Evolutionary conservation across 176 grass and related monocot species (phyloP).

Genomic region (Lolium multiflorum): DNA sequence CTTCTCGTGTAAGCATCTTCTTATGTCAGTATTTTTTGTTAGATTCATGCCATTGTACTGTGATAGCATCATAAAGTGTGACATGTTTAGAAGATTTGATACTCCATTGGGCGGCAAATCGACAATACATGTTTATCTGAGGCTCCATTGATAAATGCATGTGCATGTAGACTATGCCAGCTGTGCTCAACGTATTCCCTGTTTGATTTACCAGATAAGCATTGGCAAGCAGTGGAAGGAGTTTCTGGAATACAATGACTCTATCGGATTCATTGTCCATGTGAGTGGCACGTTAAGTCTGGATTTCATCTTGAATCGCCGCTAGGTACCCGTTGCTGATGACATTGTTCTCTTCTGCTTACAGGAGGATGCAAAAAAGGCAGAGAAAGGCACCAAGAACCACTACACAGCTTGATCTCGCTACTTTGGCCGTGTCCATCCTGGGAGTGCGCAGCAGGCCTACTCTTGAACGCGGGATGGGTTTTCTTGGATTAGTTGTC

Average conservation of each 20-base stretch:
- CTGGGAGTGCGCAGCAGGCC: not conserved
- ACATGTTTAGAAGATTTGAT: not conserved
- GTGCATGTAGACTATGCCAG: not conserved
- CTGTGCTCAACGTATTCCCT: not conserved
- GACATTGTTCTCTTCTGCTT: not conserved
- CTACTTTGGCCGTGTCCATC: not conserved
- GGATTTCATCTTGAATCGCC: not conserved
- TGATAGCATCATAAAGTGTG: not conserved
- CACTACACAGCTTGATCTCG: slow-evolving; percentile 64
- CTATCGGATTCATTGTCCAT: slow-evolving; percentile 78
- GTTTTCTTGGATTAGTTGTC: not conserved
- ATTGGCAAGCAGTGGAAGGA: slow-evolving; percentile 97
- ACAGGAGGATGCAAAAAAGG: slow-evolving; percentile 73
- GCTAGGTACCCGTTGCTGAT: not conserved
- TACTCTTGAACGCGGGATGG: not conserved
- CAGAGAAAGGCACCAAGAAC: slow-evolving; percentile 64
- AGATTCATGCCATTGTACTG: too few species aligned
- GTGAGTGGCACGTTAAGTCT: slow-evolving; percentile 50
- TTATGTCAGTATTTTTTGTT: too few species aligned
- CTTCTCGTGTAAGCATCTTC: too few species aligned
- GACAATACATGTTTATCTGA: not conserved
- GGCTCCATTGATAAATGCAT: too few species aligned
- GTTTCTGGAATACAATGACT: slow-evolving; percentile 81
- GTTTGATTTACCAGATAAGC: slow-evolving; percentile 60
- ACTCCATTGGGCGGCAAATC: not conserved